Evolutionary conservation across 371 early-diverging fungal genomes (phyloP), one percentile per base, ranked within the genome.

Genomic region (Funneliformis caledonium): DNA sequence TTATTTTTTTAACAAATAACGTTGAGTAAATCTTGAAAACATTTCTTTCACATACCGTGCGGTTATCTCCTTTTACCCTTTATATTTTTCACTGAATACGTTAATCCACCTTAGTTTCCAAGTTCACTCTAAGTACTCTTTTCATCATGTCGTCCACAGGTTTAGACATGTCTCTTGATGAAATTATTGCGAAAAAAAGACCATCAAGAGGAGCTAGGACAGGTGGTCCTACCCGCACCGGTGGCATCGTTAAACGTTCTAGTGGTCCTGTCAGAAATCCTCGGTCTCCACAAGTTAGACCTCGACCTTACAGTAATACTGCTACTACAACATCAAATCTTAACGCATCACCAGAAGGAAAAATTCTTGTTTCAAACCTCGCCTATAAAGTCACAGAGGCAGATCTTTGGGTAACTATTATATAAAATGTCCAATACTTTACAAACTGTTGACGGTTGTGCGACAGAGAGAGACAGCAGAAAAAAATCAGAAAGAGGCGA

Each of bases 301-400:
- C 82, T 68, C 84, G 81, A 83, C 86, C 73, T 85, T 85, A 83
- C 76, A 82, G 56, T 87, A 85, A 11, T 85, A 83, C 56, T 83
- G 80, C 76, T 86, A 84, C 84, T 88, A 86, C 84, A 84, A 86
- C 83, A 85, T 83, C 72, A 33, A 82, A 72, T 72, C 82, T 50
- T 78, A 74, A 31, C 76, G 81, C 86, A 65, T 82, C 85, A 52
- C 85, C 87, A 61, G 83, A 86, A 78, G 87, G 88, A 83, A 91
- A 93, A 87, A 90, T 95, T 65, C 86, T 90, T 60, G 89, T 95
- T 76, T 89, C 91, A 79, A 94, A 95, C 87, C 89, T 95, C 50
- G 92, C 92, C 84, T 87, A 84, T 69, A 88, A 83, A 74, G 94
- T 95, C 61, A 89, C 93, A 47, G 89, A 93, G 84, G 85, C 83